Evolutionary conservation across 768 basidiomycete species (phyloP).

Genomic region (Lentinus tigrinus): DNA sequence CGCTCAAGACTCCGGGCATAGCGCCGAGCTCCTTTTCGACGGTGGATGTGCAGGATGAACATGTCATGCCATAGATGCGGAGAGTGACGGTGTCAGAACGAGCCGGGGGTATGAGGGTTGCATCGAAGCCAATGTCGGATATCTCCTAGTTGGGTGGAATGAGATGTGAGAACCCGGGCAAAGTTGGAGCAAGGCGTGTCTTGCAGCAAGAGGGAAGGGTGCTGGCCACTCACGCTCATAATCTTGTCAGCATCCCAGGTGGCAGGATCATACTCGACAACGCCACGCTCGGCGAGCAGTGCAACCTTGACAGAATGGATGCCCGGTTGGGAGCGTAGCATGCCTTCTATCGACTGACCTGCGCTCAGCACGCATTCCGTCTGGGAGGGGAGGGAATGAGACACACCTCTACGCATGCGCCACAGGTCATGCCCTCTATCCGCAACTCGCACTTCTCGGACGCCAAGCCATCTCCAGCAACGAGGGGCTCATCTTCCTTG

Average conservation of each 20-base stretch:
- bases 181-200: background rate
- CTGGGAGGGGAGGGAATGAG: background rate
- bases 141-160: constrained; percentile 63
- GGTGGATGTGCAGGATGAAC: constrained; percentile 74
- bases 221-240: constrained; percentile 53
- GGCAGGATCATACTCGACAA: constrained; percentile 83
- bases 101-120: constrained; percentile 65
- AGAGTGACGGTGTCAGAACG: constrained; percentile 70
- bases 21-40: constrained; percentile 68
- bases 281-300: constrained; percentile 90
- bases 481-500: constrained; percentile 27
- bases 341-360: constrained; percentile 76
- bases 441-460: constrained; percentile 70
- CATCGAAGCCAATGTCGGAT: constrained; percentile 90
- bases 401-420: constrained; percentile 82
- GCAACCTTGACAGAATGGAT: constrained; percentile 92
- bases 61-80: constrained; percentile 90
- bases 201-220: background rate
- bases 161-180: background rate
- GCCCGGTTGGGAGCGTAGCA: constrained; percentile 81
- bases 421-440: constrained; percentile 90
- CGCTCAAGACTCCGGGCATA: constrained; percentile 71
- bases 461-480: constrained; percentile 20
- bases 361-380: background rate
- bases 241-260: constrained; percentile 84